These are phyloP conservation scores for Colletotrichum shisoi DNA, from an alignment of 2,329 filamentous ascomycete genomes.

Conservation along the genomic window DNA sequence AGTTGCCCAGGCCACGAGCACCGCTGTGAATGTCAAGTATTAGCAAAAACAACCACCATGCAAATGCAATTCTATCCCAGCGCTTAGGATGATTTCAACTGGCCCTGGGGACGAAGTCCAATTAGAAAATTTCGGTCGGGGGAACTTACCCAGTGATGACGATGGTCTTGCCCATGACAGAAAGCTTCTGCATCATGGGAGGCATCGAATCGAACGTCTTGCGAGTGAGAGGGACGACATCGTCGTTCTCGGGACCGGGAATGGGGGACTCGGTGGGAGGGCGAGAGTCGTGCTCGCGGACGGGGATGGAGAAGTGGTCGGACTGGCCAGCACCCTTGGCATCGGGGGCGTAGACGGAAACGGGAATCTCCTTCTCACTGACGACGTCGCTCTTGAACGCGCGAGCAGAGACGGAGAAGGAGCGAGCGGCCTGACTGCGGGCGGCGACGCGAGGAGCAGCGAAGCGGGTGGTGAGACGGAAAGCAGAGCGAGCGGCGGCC, in stretches of 20 bases:
- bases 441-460: slow-evolving; percentile 46
- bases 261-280: slow-evolving; percentile 53
- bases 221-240: slow-evolving; percentile 61
- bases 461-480: slow-evolving; percentile 36
- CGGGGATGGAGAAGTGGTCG: slow-evolving; percentile 65
- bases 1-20: slow-evolving; percentile 78
- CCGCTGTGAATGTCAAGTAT: slow-evolving; percentile 57
- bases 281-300: slow-evolving; percentile 52
- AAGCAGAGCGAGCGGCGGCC: slow-evolving; percentile 34
- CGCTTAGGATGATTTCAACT: not conserved
- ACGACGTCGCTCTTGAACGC: slow-evolving; percentile 61
- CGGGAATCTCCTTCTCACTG: slow-evolving; percentile 65
- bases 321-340: slow-evolving; percentile 55
- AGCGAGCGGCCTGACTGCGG: slow-evolving; percentile 45
- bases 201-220: slow-evolving; percentile 63
- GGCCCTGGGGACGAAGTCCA: slow-evolving; percentile 7
- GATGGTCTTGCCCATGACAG: slow-evolving; percentile 73
- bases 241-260: slow-evolving; percentile 55
- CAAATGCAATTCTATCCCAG: not conserved
- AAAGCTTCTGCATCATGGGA: slow-evolving; percentile 73
- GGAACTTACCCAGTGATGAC: slow-evolving; percentile 72
- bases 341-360: slow-evolving; percentile 61
- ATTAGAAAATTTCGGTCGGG: slow-evolving; percentile 4
- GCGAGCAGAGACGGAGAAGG: slow-evolving; percentile 50
- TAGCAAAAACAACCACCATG: not conserved